A percentile compares a stretch with the other conserved stretches of the same genome.
Conservation (phyloP, 2,329 filamentous ascomycete genomes). For the Nemania abortiva region DNA sequence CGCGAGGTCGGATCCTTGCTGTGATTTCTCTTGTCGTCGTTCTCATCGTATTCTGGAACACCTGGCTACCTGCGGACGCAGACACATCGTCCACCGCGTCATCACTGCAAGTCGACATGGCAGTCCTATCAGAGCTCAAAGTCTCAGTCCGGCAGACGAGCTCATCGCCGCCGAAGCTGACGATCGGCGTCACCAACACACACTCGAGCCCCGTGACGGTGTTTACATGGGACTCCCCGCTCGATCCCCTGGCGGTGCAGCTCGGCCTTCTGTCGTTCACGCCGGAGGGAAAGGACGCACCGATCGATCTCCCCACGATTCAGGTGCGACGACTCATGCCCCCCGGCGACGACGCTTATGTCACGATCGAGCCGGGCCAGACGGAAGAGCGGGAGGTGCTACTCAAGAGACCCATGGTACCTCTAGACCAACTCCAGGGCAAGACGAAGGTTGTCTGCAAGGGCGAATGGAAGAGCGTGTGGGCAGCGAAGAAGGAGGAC, state of each 20-base stretch:
- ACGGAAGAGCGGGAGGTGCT: conserved; percentile 53
- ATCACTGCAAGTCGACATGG: conserved; percentile 38
- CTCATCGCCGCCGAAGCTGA: conserved; percentile 51
- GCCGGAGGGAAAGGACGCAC: conserved; percentile 50
- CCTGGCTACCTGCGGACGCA: conserved; percentile 18
- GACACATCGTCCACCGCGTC: conserved; percentile 6
- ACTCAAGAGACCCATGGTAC: conserved; percentile 54
- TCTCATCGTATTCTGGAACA: conserved; percentile 38
- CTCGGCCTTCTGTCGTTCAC: conserved; percentile 58
- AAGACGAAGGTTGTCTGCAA: conserved; percentile 53
- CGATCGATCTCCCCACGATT: conserved; percentile 55
- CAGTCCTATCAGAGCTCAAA: conserved; percentile 44
- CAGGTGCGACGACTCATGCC: conserved; percentile 58
- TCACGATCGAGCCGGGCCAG: conserved; percentile 56
- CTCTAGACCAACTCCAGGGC: conserved; percentile 51
- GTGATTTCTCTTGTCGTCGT: conserved; percentile 35
- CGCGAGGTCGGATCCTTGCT: conserved; percentile 34
- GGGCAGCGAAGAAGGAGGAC: conserved; percentile 47
- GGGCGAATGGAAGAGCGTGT: conserved; percentile 57
- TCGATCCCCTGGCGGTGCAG: conserved; percentile 58
- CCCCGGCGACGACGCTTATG: conserved; percentile 53
- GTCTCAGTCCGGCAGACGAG: conserved; percentile 49
- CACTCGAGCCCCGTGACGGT: conserved; percentile 56
- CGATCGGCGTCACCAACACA: conserved; percentile 57
- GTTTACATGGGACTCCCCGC: conserved; percentile 59